phyloP scores from a whole-genome alignment of 305 asterid genomes.

The Fraxinus nigra region DNA sequence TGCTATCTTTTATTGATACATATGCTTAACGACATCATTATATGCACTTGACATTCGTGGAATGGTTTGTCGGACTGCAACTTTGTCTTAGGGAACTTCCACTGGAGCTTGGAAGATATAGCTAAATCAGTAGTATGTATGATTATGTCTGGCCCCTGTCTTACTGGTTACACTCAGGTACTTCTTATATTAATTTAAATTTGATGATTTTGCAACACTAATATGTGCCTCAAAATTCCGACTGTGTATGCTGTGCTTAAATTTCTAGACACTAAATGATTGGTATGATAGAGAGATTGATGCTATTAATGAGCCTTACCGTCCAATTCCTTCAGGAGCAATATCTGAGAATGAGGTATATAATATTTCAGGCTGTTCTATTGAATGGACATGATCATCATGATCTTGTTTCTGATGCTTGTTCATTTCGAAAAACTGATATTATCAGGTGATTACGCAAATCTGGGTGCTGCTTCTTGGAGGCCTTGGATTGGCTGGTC shows the following conservation, averaged over 20 bases:
- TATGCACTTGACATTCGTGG: neutral
- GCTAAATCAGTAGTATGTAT: conserved; percentile 84
- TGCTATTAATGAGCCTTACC: conserved; percentile 95
- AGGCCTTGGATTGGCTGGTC: conserved; percentile 86
- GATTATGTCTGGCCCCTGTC: conserved; percentile 94
- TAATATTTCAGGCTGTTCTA: conserved; percentile 18
- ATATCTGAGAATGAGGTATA: conserved; percentile 75
- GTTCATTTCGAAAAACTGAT: conserved; percentile 19
- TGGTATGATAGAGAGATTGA: conserved; percentile 97
- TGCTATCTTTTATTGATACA: conserved; percentile 10
- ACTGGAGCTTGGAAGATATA: conserved; percentile 84
- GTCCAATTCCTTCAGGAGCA: conserved; percentile 94
- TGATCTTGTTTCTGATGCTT: neutral
- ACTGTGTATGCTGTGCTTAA: conserved; percentile 18
- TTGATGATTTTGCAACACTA: conserved; percentile 20
- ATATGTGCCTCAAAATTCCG: conserved; percentile 21
- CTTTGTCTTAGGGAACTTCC: conserved; percentile 64
- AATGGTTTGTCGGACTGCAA: neutral
- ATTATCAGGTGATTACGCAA: conserved; percentile 84
- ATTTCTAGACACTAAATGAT: conserved; percentile 76
- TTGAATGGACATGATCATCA: conserved; percentile 7
- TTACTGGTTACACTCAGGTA: conserved; percentile 98
- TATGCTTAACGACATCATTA: neutral
- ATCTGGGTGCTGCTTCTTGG: conserved; percentile 91
- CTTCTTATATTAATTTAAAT: conserved; percentile 7